Evolutionary conservation across 768 basidiomycete species (phyloP).

Genomic region (Neoboletus brunneissimus): DNA sequence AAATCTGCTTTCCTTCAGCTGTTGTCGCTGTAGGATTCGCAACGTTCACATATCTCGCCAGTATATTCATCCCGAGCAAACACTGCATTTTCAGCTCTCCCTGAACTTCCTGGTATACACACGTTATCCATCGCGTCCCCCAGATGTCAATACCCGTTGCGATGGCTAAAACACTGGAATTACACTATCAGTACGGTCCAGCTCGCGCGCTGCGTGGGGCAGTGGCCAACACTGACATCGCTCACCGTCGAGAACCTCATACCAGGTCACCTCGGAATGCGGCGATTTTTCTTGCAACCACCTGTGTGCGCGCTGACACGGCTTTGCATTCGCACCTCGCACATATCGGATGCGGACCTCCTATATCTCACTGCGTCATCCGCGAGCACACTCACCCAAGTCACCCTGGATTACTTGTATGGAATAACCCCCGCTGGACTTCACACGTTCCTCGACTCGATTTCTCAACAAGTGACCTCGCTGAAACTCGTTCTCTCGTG

Average conservation of each 20-base stretch:
- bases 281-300: no score
- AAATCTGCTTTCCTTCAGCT: background rate
- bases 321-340: background rate
- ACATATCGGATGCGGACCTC: conserved; percentile 1
- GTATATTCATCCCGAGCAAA: background rate
- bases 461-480: background rate
- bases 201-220: background rate
- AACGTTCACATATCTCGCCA: background rate
- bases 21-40: background rate
- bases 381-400: background rate
- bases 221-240: background rate
- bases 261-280: no score
- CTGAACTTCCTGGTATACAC: background rate
- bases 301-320: background rate
- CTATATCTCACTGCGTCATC: conserved; percentile 1
- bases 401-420: background rate
- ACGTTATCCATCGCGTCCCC: background rate
- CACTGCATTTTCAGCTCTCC: background rate
- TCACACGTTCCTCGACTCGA: background rate
- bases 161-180: no score
- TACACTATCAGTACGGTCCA: background rate
- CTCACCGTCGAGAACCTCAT: background rate
- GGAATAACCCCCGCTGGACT: background rate
- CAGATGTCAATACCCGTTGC: no score
- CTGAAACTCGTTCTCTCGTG: background rate